Evolutionary conservation across 2,329 filamentous ascomycete species (phyloP).

Genomic region (Trichothecium roseum): DNA sequence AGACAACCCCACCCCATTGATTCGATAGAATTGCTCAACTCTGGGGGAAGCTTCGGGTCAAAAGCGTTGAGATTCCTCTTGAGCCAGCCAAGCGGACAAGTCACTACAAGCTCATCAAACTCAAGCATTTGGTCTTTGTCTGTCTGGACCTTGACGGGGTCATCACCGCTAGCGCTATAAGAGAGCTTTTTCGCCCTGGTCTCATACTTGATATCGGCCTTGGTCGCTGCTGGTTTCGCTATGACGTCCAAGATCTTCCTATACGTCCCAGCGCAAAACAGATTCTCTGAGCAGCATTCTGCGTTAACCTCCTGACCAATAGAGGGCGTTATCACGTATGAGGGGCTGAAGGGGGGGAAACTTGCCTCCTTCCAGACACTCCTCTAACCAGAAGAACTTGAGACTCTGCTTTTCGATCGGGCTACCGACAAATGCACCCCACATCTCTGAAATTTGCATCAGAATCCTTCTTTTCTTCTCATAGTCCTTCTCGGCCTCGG

Average conservation of each 20-base stretch:
- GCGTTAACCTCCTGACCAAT: not conserved
- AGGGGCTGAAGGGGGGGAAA: conserved; percentile 4
- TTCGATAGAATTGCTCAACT: conserved; percentile 50
- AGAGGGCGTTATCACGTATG: no score
- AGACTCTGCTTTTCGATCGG: conserved; percentile 55
- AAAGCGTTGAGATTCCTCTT: conserved; percentile 51
- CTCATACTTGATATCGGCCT: conserved; percentile 42
- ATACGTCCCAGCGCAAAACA: conserved; percentile 51
- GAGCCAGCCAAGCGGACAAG: conserved; percentile 58
- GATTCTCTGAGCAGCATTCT: conserved; percentile 36
- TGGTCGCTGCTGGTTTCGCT: conserved; percentile 42
- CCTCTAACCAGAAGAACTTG: conserved; percentile 69
- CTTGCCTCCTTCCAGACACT: conserved; percentile 62
- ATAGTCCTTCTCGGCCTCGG: conserved; percentile 28
- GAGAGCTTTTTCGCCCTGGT: conserved; percentile 35
- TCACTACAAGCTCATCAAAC: conserved; percentile 62
- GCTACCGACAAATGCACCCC: conserved; percentile 63
- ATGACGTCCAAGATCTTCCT: conserved; percentile 47
- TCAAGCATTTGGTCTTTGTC: conserved; percentile 30
- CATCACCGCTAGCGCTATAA: conserved; percentile 13
- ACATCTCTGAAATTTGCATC: conserved; percentile 48
- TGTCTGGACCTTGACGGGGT: conserved; percentile 32
- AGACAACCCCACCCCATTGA: conserved; percentile 59
- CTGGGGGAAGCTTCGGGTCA: conserved; percentile 45
- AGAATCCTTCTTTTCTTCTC: conserved; percentile 30